Percentiles rank a stretch among this genome's conserved stretches.
Conservation (phyloP, 1,284 basidiomycete genomes). For the Fomitiporia mediterranea region DNA sequence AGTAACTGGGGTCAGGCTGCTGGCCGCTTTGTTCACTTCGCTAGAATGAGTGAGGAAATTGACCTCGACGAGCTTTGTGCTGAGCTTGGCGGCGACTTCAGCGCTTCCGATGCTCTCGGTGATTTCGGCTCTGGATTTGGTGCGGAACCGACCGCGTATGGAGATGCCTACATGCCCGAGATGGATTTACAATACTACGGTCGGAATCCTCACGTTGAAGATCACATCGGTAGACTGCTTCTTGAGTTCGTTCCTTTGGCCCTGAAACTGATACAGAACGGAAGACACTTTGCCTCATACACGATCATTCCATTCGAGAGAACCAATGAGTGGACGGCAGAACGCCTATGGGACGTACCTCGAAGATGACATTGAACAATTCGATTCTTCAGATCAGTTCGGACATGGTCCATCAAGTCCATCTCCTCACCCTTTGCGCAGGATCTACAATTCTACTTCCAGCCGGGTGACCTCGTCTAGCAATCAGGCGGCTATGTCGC, state of each 20-base stretch:
- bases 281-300: background rate
- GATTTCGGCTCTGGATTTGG: conserved; percentile 5
- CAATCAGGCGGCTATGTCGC: background rate
- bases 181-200: background rate
- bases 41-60: conserved; percentile 1
- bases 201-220: background rate
- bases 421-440: conserved; percentile 2
- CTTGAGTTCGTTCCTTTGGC: background rate
- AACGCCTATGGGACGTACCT: background rate
- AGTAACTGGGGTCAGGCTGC: background rate
- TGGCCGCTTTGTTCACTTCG: background rate
- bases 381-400: conserved; percentile 4
- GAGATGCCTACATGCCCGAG: background rate
- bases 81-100: conserved; percentile 4
- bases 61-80: background rate
- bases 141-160: background rate
- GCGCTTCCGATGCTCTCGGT: background rate
- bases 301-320: background rate
- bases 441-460: background rate
- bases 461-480: background rate
- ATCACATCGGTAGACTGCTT: background rate
- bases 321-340: background rate
- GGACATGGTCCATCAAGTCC: conserved; percentile 7
- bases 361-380: conserved; percentile 3
- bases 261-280: background rate